Evolutionary conservation across 2,329 filamentous ascomycete species (phyloP), one percentile per base, ranked within the genome.

Genomic region (Eutypella sp.): DNA sequence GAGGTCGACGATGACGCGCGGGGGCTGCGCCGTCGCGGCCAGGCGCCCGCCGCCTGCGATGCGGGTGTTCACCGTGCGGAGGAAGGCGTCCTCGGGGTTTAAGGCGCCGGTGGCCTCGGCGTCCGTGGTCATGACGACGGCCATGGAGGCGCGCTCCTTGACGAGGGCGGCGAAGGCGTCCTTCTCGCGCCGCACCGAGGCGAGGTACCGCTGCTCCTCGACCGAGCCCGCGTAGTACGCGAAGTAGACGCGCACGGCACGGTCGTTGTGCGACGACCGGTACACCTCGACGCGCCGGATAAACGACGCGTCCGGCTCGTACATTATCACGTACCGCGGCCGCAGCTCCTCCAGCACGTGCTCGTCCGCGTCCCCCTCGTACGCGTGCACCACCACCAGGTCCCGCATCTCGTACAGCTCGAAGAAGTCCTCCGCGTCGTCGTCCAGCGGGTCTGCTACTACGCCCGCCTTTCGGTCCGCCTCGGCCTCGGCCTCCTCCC

Each of bases 281-380:
- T 97, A 99, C 2, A 97, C 91, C 64, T 99, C 93, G 18, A 99
- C 86, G 31, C 92, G 79, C 13, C 93, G 83, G 59, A 97, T 96
- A 65, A 99, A 99, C 3, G 92, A 84, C 3, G 92, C 83, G 54
- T 97, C 90, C 1, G 93, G 92, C 63, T 97, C 93, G 66, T 96
- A 99, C 93, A 99, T 97, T 69, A 99, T 87, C 48, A 99, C 89
- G 66, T 96, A 96, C 49, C 88, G 84, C 27, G 93, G 93, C 60
- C 88, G 90, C 47, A 93, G 77, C 67, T 99, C 93, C 64, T 99
- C 92, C 2, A 99, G 78, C n/a, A 97, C 78, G 63, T 95, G 89
- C 62, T 97, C 93, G 64, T 99, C 93, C 71, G 92, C 86, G 62
- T 97, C 93, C 10, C 91, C 91, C 48, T 96, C 90, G 63, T 96